These are phyloP conservation scores for Pseudopyricularia cyperi DNA, from an alignment of 2,329 filamentous ascomycete species.

Conservation along the genomic window DNA sequence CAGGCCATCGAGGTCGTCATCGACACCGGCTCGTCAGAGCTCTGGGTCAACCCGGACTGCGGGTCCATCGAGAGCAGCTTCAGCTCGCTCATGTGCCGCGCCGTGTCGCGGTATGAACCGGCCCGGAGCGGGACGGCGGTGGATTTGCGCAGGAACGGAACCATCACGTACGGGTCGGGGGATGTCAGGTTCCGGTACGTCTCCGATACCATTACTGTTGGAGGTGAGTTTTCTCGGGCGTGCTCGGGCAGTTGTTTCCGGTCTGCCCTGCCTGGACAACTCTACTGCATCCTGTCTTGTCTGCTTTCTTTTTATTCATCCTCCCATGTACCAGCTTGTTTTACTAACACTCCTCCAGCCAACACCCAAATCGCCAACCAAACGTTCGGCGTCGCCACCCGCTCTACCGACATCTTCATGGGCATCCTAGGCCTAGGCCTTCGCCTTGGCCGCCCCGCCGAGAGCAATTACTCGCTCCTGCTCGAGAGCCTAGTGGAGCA, in stretches of 20 bases:
- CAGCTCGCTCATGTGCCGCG: slow-evolving; percentile 21
- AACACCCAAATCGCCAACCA: slow-evolving; percentile 18
- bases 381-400: slow-evolving; percentile 46
- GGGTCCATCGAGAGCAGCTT: slow-evolving; percentile 20
- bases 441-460: slow-evolving; percentile 26
- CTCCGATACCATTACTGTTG: slow-evolving; percentile 21
- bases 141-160: slow-evolving; percentile 13
- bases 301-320: too few relatives aligned
- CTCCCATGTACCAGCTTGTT: neutral
- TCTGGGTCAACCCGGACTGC: slow-evolving; percentile 46
- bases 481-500: slow-evolving; percentile 31
- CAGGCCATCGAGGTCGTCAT: slow-evolving; percentile 35
- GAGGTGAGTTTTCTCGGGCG: slow-evolving; percentile 2
- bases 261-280: too few relatives aligned
- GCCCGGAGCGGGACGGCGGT: slow-evolving; percentile 19
- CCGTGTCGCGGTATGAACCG: slow-evolving; percentile 21
- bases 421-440: slow-evolving; percentile 56
- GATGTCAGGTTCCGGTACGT: slow-evolving; percentile 27
- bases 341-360: slow-evolving; percentile 1
- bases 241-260: neutral
- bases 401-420: slow-evolving; percentile 26
- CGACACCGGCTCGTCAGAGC: slow-evolving; percentile 41
- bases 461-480: slow-evolving; percentile 28
- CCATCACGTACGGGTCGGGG: slow-evolving; percentile 32
- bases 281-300: too few relatives aligned